These are phyloP conservation scores for Gamsiella multidivaricata DNA, from an alignment of 192 early-diverging fungal species.

Conservation along the genomic window DNA sequence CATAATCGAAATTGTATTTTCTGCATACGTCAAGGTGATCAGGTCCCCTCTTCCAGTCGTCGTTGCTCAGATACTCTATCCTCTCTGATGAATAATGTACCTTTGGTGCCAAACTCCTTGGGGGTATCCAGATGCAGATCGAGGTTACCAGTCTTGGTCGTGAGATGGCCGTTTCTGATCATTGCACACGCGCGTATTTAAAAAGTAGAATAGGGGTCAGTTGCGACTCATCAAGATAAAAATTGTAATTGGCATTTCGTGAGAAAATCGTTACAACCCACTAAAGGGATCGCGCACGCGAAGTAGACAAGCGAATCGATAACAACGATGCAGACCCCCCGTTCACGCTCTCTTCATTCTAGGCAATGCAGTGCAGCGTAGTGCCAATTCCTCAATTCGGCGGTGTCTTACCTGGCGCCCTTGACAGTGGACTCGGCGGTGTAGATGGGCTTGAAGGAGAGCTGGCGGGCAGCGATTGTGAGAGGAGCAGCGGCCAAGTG, in stretches of 20 bases:
- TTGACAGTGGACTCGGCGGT: constrained; percentile 65
- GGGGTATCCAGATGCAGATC: constrained; percentile 63
- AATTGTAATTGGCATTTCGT: not conserved
- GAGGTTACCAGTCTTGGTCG: constrained; percentile 62
- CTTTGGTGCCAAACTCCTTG: constrained; percentile 61
- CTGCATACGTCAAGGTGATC: too few relatives aligned
- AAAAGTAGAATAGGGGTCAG: constrained; percentile 1
- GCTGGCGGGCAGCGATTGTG: constrained; percentile 29
- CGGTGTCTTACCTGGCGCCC: constrained; percentile 53
- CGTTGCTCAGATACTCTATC: not conserved
- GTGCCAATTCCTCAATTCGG: too few relatives aligned
- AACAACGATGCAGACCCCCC: too few relatives aligned
- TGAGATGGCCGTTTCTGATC: constrained; percentile 67
- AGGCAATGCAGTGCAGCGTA: too few relatives aligned
- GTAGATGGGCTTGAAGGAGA: constrained; percentile 65
- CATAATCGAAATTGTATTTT: too few relatives aligned
- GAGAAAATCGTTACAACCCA: constrained; percentile 38
- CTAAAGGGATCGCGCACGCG: too few relatives aligned
- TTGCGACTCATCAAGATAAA: constrained; percentile 4
- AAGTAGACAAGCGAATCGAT: too few relatives aligned
- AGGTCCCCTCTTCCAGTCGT: too few relatives aligned
- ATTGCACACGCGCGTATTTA: too few relatives aligned
- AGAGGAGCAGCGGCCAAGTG: constrained; percentile 14
- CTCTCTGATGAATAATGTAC: constrained; percentile 9
- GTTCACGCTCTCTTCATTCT: too few relatives aligned